Evolutionary conservation across 1,284 basidiomycete species (phyloP).

Genomic region (Boletus mariae): DNA sequence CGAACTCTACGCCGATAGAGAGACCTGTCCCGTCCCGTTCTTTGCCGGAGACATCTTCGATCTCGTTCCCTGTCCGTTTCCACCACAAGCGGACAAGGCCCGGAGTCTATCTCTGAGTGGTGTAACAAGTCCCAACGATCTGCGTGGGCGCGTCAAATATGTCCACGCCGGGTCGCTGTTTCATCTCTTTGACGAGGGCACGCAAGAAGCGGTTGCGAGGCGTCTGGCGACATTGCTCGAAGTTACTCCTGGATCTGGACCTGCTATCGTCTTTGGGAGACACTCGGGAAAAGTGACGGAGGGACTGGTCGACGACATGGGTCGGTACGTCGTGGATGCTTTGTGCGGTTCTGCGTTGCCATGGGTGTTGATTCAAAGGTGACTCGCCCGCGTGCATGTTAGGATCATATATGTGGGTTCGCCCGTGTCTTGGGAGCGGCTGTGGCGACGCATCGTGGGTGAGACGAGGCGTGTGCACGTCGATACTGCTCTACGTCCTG

Average conservation of each 20-base stretch:
- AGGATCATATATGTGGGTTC: background rate
- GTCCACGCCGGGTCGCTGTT: slow-evolving; percentile 2
- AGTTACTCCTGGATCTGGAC: background rate
- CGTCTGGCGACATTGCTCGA: background rate
- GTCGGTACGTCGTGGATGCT: background rate
- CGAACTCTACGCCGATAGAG: background rate
- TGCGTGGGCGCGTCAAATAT: slow-evolving; percentile 1
- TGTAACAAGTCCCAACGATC: background rate
- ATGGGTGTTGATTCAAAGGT: background rate
- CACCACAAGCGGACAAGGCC: background rate
- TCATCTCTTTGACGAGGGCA: slow-evolving; percentile 1
- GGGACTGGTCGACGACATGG: background rate
- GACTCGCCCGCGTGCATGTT: background rate
- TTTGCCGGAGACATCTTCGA: background rate
- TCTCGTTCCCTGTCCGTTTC: background rate
- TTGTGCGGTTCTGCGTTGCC: background rate
- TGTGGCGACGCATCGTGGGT: background rate
- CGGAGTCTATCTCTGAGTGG: background rate
- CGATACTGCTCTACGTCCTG: background rate
- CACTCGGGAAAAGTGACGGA: background rate
- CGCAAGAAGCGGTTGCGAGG: slow-evolving; percentile 2
- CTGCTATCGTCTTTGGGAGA: slow-evolving; percentile 3
- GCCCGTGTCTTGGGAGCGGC: background rate
- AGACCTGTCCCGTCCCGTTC: background rate
- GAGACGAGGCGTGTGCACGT: background rate